Evolutionary conservation across 1,139 yeast species (phyloP), one percentile per base, ranked within the genome.

Genomic region (Hanseniaspora gamundiae): DNA sequence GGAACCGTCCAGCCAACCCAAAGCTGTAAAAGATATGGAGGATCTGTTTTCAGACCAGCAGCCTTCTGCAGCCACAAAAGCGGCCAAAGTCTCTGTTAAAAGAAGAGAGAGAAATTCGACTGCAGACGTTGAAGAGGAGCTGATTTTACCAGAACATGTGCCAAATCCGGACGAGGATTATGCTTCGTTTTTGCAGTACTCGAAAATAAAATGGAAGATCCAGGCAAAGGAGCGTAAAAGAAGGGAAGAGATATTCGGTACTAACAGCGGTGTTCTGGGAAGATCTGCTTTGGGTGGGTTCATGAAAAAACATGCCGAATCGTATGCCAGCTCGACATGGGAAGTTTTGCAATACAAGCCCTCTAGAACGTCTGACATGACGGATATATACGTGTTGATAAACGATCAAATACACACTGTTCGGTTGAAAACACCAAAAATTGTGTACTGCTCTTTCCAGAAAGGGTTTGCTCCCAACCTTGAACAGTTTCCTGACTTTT

Each of bases 201-300:
- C 85, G 61, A 87, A 88, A 58, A 74, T 78, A 13, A 84, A 84
- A 57, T 93, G 99, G 99, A 74, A 68, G 45, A 65, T 76, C 7
- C 95, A 87, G 58, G 73, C 74, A 26, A 74, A 74, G 47, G 81
- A 81, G 46, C 71, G 88, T 51, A 75, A 72, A 47, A 74, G 94
- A 54, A 73, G 96, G 56, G 72, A 72, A 43, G 80, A 77, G 51
- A 62, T 93, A 29, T 88, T 91, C 67, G 99, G 99, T 24, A 69
- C 71, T 24, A 67, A 69, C 29, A 62, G 73, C 13, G 57, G 19
- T 50, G 55, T n/a, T 44, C 51, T 4, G 52, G 55, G 50, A 42
- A 57, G 69, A 48, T 55, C 63, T 9, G 73, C 77, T 5, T 76
- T 87, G 40, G 84, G 91, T 6, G 74, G 75, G 24, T 70, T 86